Percentiles rank a stretch among this genome's conserved stretches.
Evolutionary conservation across 2,329 filamentous ascomycete genomes (phyloP).

Genomic region (Rhynchosporium secalis): DNA sequence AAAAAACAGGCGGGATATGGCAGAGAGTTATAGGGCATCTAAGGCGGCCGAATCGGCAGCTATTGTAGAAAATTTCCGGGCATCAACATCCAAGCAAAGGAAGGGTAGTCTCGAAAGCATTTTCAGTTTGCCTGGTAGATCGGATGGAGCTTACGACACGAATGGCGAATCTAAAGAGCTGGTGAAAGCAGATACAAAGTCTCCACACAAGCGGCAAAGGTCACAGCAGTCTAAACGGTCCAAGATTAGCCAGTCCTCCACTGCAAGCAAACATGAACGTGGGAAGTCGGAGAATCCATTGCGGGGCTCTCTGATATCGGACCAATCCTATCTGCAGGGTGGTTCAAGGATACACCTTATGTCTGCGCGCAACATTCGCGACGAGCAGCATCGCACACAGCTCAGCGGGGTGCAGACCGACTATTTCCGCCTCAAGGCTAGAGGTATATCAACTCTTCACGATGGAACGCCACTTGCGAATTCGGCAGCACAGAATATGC

Average conservation of each 20-base stretch:
- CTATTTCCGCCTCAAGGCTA: constrained; percentile 41
- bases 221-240: constrained; percentile 28
- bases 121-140: constrained; percentile 30
- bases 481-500: constrained; percentile 33
- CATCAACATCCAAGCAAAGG: constrained; percentile 30
- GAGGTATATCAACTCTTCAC: constrained; percentile 38
- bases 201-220: constrained; percentile 28
- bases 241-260: constrained; percentile 23
- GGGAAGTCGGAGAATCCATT: constrained; percentile 32
- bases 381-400: constrained; percentile 31
- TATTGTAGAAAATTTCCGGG: constrained; percentile 39
- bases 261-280: constrained; percentile 28
- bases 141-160: constrained; percentile 34
- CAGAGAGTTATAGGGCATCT: constrained; percentile 33
- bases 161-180: constrained; percentile 27
- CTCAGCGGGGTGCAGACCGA: constrained; percentile 40
- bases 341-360: constrained; percentile 38
- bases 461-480: constrained; percentile 37
- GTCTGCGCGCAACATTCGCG: constrained; percentile 27
- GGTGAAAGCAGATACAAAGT: constrained; percentile 19
- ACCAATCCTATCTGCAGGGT: constrained; percentile 37
- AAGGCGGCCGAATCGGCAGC: constrained; percentile 32
- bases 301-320: constrained; percentile 36
- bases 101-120: constrained; percentile 35
- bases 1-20: constrained; percentile 34